Evolutionary conservation across 192 early-diverging fungal genomes (phyloP).

Genomic region (Podila minutissima): DNA sequence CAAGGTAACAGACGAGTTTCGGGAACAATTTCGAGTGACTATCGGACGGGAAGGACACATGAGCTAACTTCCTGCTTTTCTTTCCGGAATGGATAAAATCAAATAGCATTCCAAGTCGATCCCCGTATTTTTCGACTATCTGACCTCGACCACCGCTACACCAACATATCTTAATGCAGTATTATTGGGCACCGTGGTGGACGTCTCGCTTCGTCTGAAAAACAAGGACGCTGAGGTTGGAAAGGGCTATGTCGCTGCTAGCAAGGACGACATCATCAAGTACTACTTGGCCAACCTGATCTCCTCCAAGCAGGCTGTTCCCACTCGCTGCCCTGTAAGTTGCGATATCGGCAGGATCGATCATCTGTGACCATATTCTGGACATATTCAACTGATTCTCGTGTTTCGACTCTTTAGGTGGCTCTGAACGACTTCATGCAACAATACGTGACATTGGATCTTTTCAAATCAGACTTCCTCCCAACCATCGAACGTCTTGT

Average conservation of each 20-base stretch:
- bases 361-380: neutral
- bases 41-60: neutral
- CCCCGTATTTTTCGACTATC: conserved; percentile 60
- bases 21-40: no score
- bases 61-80: neutral
- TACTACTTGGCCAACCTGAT: conserved; percentile 67
- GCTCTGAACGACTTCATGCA: conserved; percentile 72
- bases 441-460: conserved; percentile 57
- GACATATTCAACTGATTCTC: conserved; percentile 2
- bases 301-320: conserved; percentile 63
- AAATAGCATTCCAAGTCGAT: conserved; percentile 57
- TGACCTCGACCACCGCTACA: conserved; percentile 55
- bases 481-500: conserved; percentile 78
- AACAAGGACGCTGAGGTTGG: conserved; percentile 33
- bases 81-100: neutral
- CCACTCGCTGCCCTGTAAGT: conserved; percentile 52
- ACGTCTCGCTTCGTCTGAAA: conserved; percentile 62
- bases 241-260: conserved; percentile 43
- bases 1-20: conserved; percentile 27
- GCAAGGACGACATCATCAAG: conserved; percentile 61
- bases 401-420: conserved; percentile 31
- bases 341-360: conserved; percentile 8
- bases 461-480: conserved; percentile 67
- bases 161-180: conserved; percentile 60
- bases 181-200: conserved; percentile 71